Evolutionary conservation across 179 eudicot genomes (phyloP).

Genomic region (Drosera spatulata): DNA sequence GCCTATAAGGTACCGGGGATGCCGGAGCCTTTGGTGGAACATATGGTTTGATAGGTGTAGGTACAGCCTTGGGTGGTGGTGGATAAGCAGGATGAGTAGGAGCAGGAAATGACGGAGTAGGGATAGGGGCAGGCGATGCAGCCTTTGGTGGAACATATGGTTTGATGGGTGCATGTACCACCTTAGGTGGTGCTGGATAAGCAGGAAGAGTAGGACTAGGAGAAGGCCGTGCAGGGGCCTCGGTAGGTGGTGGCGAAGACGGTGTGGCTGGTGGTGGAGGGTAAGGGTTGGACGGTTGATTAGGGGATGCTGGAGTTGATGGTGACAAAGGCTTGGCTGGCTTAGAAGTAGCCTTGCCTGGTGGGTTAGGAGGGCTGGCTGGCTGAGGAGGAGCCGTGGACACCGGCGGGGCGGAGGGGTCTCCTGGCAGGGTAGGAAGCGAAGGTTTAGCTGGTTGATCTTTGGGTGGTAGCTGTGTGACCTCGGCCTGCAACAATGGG

Average conservation of each 20-base stretch:
- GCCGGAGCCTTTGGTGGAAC: constrained; percentile 15
- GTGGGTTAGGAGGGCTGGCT: constrained; percentile 1
- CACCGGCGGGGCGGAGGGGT: constrained; percentile 6
- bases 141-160: constrained; percentile 8
- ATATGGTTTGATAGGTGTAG: constrained; percentile 9
- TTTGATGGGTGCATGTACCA: constrained; percentile 3
- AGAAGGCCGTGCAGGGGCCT: constrained; percentile 6
- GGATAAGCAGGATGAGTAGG: background rate
- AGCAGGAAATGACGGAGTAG: background rate
- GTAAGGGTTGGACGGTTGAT: no score
- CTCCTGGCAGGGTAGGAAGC: no score
- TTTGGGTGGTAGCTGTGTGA: no score
- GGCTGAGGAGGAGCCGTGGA: constrained; percentile 16
- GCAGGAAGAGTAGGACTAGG: background rate
- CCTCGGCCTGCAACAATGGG: no score
- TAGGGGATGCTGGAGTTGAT: constrained; percentile 4
- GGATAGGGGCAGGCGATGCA: constrained; percentile 5
- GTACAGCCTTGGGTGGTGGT: constrained; percentile 11
- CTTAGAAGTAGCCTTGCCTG: constrained; percentile 15
- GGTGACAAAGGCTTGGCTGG: constrained; percentile 6
- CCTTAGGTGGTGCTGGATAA: constrained; percentile 5
- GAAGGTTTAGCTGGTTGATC: no score
- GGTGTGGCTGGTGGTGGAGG: constrained; percentile 10
- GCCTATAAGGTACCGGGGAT: constrained; percentile 16
- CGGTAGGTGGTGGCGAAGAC: constrained; percentile 8